A percentile compares a stretch with the other conserved stretches of the same genome.
Conservation (phyloP, 208 protist species). For the Trypanosoma melophagium region DNA sequence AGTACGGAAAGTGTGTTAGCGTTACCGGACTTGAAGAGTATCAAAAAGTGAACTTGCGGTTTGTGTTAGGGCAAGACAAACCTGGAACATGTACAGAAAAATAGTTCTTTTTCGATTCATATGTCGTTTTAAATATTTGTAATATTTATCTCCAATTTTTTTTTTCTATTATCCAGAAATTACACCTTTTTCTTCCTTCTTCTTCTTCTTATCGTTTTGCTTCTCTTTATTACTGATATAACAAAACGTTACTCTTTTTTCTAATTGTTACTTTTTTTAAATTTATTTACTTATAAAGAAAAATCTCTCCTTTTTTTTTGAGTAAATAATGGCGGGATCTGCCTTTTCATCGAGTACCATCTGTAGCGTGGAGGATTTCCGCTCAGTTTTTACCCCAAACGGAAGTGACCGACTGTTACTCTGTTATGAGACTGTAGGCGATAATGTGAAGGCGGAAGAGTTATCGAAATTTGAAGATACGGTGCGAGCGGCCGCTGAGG, state of each 20-base stretch:
- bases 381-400: conserved; percentile 39
- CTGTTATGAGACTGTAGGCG: conserved; percentile 64
- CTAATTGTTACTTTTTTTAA: background rate
- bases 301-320: background rate
- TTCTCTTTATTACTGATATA: background rate
- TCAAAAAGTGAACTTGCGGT: conserved; percentile 23
- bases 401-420: conserved; percentile 43
- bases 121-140: background rate
- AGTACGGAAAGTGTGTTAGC: conserved; percentile 17
- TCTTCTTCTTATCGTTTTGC: background rate
- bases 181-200: background rate
- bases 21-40: conserved; percentile 6
- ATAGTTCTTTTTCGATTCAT: background rate
- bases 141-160: background rate
- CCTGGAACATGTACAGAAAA: background rate
- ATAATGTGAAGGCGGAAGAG: conserved; percentile 38
- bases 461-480: conserved; percentile 36
- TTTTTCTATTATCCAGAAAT: background rate
- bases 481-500: conserved; percentile 28
- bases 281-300: conserved; percentile 8
- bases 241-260: background rate
- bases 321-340: background rate
- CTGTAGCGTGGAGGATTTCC: conserved; percentile 56
- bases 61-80: conserved; percentile 16
- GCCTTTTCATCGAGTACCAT: conserved; percentile 34